These are phyloP conservation scores for Colletotrichum phormii DNA, from an alignment of 2,329 filamentous ascomycete genomes.

Conservation along the genomic window DNA sequence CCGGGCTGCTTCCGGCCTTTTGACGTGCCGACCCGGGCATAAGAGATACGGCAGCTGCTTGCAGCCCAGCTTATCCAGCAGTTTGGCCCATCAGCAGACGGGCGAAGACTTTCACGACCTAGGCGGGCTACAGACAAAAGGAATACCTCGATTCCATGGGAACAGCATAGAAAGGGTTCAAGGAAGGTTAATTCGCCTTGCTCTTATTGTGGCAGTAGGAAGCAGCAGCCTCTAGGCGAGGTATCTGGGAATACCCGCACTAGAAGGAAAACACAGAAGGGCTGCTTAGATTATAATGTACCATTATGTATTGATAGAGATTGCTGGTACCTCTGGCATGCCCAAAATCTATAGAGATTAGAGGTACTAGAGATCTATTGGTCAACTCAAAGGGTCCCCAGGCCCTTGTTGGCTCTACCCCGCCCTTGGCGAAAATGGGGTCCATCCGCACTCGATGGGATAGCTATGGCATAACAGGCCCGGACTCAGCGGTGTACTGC, in stretches of 20 bases:
- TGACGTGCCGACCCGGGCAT: too few relatives aligned
- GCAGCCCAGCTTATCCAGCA: not conserved
- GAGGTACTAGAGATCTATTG: too few relatives aligned
- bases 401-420: too few relatives aligned
- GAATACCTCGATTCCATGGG: not conserved
- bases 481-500: too few relatives aligned
- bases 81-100: not conserved
- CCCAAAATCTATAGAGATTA: too few relatives aligned
- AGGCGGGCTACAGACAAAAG: not conserved
- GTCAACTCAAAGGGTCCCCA: too few relatives aligned
- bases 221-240: not conserved
- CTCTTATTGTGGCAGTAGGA: not conserved
- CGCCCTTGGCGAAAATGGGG: too few relatives aligned
- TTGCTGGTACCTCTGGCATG: too few relatives aligned
- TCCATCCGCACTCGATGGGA: too few relatives aligned
- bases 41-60: not conserved
- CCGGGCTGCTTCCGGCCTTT: too few relatives aligned
- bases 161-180: not conserved
- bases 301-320: not conserved
- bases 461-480: too few relatives aligned
- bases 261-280: not conserved
- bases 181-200: not conserved
- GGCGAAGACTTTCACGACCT: not conserved
- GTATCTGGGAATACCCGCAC: not conserved
- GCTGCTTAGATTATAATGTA: not conserved